Conservation (phyloP, 495 filamentous ascomycete species). For the Pyrenula massariospora region DNA sequence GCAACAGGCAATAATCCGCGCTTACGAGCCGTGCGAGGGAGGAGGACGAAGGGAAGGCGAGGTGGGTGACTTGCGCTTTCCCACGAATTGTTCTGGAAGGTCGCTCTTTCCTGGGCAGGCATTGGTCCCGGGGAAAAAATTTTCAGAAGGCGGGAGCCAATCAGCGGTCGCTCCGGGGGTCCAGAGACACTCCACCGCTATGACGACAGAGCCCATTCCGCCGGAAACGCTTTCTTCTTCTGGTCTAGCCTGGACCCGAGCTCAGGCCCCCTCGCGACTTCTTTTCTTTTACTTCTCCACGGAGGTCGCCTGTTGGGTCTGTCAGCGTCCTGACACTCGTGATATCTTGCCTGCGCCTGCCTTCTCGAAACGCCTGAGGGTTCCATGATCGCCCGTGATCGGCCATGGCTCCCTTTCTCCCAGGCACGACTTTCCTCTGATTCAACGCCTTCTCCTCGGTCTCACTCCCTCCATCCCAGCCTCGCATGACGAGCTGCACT, state of each 20-base stretch:
- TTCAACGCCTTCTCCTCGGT: background rate
- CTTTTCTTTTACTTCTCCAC: background rate
- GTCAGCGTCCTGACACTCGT: too few species aligned
- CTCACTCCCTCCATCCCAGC: background rate
- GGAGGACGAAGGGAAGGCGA: too few species aligned
- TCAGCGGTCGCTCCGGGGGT: background rate
- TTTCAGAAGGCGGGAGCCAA: constrained; percentile 1
- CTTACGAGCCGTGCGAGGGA: too few species aligned
- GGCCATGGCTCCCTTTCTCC: background rate
- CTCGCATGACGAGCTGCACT: too few species aligned
- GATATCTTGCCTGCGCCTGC: too few species aligned
- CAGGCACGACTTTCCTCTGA: background rate
- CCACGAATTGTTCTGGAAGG: background rate
- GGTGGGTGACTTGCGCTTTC: background rate
- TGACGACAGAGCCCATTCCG: background rate
- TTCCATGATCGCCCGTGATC: background rate
- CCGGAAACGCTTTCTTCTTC: background rate
- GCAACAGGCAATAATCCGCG: too few species aligned
- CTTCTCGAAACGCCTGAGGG: too few species aligned
- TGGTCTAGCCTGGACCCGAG: background rate
- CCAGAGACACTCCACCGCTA: background rate
- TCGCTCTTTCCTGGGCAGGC: background rate
- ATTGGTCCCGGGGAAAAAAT: background rate
- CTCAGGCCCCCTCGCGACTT: background rate
- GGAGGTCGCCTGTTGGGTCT: background rate